Evolutionary conservation across 352 stramenopile species (phyloP).

Genomic region (Globisporangium perplexum): DNA sequence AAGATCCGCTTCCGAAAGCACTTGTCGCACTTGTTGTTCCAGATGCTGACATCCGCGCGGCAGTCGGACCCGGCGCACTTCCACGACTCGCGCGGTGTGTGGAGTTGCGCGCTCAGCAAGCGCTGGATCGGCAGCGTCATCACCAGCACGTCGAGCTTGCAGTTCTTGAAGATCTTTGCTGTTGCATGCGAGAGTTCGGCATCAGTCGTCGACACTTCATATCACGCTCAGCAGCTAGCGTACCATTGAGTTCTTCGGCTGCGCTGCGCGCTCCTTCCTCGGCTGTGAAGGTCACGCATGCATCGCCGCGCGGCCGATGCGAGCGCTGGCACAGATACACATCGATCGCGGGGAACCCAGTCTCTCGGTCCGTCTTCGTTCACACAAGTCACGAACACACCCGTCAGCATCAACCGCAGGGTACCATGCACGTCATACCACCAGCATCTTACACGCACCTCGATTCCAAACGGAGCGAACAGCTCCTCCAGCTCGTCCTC

Average conservation of each 20-base stretch:
- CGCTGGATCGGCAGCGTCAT: slow-evolving; percentile 44
- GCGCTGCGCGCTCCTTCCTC: slow-evolving; percentile 31
- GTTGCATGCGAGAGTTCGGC: not conserved
- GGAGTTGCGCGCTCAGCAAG: slow-evolving; percentile 39
- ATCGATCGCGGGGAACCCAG: slow-evolving; percentile 42
- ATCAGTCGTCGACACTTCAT: not conserved
- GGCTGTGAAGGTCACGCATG: slow-evolving; percentile 36
- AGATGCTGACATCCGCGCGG: slow-evolving; percentile 57
- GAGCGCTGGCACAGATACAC: slow-evolving; percentile 49
- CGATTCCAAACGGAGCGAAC: slow-evolving; percentile 50
- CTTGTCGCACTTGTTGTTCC: slow-evolving; percentile 41
- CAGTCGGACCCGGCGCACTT: slow-evolving; percentile 36
- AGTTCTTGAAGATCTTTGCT: slow-evolving; percentile 62
- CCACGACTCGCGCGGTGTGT: slow-evolving; percentile 41
- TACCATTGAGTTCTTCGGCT: slow-evolving; percentile 53
- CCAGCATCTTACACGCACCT: slow-evolving; percentile 19
- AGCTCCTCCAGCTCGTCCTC: slow-evolving; percentile 45
- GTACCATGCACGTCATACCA: not conserved
- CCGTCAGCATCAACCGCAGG: not conserved
- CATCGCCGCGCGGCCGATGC: slow-evolving; percentile 43
- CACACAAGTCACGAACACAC: not conserved
- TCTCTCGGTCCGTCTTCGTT: slow-evolving; percentile 35
- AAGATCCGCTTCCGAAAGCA: slow-evolving; percentile 50
- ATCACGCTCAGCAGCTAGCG: slow-evolving; percentile 5
- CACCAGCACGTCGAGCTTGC: slow-evolving; percentile 34